A percentile compares a stretch with the other conserved stretches of the same genome.
Conservation (phyloP, 805 yeast genomes). For the Pichia rugopelliculosa region DNA sequence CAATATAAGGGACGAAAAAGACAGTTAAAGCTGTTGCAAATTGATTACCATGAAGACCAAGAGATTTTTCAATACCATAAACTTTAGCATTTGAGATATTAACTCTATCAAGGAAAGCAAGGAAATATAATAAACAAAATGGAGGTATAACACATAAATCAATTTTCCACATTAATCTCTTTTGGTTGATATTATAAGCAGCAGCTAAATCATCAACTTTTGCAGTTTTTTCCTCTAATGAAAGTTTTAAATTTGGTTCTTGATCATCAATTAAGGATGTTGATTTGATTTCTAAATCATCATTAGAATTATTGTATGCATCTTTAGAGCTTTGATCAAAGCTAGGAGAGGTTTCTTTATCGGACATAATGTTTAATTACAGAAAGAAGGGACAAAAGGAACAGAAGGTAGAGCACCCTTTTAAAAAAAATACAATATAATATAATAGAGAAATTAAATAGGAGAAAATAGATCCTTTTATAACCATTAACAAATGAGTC, state of each 20-base stretch:
- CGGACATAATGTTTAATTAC: not conserved
- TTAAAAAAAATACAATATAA: no score
- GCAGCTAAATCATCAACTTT: constrained; percentile 32
- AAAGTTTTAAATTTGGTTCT: not conserved
- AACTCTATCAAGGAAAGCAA: constrained; percentile 75
- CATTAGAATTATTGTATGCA: not conserved
- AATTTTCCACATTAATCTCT: constrained; percentile 52
- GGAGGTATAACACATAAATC: constrained; percentile 69
- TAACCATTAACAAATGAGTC: no score
- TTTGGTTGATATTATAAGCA: constrained; percentile 44
- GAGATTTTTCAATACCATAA: constrained; percentile 54
- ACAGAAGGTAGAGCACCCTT: no score
- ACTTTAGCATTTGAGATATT: constrained; percentile 76
- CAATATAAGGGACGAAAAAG: constrained; percentile 63
- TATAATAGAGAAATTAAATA: no score
- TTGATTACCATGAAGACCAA: constrained; percentile 49
- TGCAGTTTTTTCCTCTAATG: constrained; percentile 10
- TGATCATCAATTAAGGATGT: not conserved
- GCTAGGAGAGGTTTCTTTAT: constrained; percentile 1
- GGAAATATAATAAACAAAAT: constrained; percentile 64
- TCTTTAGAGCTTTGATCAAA: not conserved
- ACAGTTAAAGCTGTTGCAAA: constrained; percentile 60
- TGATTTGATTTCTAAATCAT: not conserved
- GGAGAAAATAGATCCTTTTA: no score
- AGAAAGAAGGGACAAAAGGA: not conserved